phyloP scores from a whole-genome alignment of 164 flowering plant species.

The Magnolia kwangsiensis region DNA sequence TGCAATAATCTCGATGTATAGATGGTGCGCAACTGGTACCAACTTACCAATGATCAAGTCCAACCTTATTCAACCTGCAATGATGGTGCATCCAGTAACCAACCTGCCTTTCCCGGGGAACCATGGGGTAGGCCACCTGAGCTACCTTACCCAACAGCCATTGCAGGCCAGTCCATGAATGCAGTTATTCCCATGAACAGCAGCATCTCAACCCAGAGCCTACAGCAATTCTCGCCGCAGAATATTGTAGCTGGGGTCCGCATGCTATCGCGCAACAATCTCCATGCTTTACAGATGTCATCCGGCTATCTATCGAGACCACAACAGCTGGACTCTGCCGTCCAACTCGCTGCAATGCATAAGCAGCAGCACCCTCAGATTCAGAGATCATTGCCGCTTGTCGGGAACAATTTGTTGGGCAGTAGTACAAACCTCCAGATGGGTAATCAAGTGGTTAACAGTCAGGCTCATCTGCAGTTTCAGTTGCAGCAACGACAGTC shows the following conservation, averaged over 20 bases:
- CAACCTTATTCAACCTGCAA: conserved; percentile 22
- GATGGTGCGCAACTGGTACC: conserved; percentile 65
- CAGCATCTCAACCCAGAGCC: conserved; percentile 34
- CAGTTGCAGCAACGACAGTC: conserved; percentile 18
- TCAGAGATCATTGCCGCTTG: conserved; percentile 10
- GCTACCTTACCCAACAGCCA: conserved; percentile 48
- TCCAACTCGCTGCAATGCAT: conserved; percentile 20
- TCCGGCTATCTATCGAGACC: conserved; percentile 2
- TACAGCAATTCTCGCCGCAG: conserved; percentile 23
- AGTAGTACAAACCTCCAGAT: conserved; percentile 4
- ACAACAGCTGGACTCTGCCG: conserved; percentile 7
- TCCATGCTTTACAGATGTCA: conserved; percentile 30
- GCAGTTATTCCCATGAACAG: conserved; percentile 35
- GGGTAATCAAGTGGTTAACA: conserved; percentile 9
- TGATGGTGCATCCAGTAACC: conserved; percentile 10
- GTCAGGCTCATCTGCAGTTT: conserved; percentile 7
- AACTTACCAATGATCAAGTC: conserved; percentile 39
- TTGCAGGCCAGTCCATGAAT: conserved; percentile 38
- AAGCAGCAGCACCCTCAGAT: conserved; percentile 41
- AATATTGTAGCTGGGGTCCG: conserved; percentile 37
- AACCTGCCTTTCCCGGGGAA: conserved; percentile 20
- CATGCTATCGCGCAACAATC: conserved; percentile 58
- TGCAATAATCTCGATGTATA: conserved; percentile 23
- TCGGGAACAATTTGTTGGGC: conserved; percentile 7
- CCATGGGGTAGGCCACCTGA: conserved; percentile 36